phyloP scores from a whole-genome alignment of 441 rosid genomes.

The Syzygium syzygioides region DNA sequence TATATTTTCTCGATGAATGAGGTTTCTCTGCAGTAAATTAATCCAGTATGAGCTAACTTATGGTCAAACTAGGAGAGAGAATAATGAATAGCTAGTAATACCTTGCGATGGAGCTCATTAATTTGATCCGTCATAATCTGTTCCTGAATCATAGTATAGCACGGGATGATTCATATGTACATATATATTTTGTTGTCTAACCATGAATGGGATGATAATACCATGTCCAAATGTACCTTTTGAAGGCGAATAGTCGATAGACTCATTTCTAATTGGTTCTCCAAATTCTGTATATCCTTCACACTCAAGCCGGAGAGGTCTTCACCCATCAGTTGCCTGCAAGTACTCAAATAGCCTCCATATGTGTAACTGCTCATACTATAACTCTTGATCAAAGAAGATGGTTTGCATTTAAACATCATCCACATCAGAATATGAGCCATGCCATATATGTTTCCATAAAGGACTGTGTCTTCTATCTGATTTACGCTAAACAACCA shows the following conservation, averaged over 20 bases:
- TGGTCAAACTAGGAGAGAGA: neutral
- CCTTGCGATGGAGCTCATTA: neutral
- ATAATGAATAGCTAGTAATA: neutral
- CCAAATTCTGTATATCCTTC: neutral
- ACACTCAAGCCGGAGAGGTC: neutral
- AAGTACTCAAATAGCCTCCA: neutral
- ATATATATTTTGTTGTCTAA: neutral
- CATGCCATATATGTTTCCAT: neutral
- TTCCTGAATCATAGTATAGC: neutral
- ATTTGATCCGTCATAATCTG: neutral
- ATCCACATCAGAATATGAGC: neutral
- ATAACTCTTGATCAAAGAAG: neutral
- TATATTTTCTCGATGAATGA: neutral
- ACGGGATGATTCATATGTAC: neutral
- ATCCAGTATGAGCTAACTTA: neutral
- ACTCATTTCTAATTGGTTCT: neutral
- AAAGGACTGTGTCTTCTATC: neutral
- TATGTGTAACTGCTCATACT: neutral
- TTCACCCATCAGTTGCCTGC: neutral
- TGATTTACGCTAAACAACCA: neutral
- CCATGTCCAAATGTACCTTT: neutral
- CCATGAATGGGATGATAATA: neutral
- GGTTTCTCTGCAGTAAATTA: neutral
- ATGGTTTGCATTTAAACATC: neutral
- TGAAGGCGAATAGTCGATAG: neutral